phyloP scores from a whole-genome alignment of 75 land plant genomes.

The Cryptomeria japonica region DNA sequence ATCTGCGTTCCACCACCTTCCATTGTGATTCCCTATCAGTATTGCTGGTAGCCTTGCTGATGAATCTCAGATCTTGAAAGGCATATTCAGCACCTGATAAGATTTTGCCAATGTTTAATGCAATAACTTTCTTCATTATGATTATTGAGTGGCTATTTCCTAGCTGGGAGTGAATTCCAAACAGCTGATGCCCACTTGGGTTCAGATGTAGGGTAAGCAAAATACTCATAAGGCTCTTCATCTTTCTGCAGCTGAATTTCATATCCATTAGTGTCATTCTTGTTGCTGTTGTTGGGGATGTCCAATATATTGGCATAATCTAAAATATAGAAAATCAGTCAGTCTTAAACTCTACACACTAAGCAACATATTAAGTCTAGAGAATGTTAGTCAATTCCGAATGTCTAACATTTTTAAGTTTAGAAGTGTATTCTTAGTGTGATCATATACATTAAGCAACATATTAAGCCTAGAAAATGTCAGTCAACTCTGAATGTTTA shows the following conservation, averaged over 20 bases:
- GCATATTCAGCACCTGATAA: conserved; percentile 20
- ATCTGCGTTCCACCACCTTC: conserved; percentile 17
- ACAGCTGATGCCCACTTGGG: background rate
- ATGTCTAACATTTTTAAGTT: too few species aligned
- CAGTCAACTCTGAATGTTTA: too few species aligned
- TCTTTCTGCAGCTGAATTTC: background rate
- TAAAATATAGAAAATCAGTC: too few species aligned
- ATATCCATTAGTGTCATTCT: background rate
- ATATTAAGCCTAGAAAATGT: too few species aligned
- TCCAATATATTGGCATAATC: background rate
- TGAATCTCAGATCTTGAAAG: conserved; percentile 25
- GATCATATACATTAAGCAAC: too few species aligned
- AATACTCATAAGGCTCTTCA: background rate
- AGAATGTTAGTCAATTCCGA: too few species aligned
- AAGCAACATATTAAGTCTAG: too few species aligned
- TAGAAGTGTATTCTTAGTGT: too few species aligned
- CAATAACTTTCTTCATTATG: background rate
- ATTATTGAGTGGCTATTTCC: background rate
- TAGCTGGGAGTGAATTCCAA: background rate
- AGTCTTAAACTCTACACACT: too few species aligned
- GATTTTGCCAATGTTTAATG: background rate
- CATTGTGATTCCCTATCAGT: conserved; percentile 14
- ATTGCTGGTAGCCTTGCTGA: conserved; percentile 6
- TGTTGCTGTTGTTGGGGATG: background rate
- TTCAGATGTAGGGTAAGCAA: background rate